Conservation (phyloP, 306 rosid genomes). For the Medicago truncatula region DNA sequence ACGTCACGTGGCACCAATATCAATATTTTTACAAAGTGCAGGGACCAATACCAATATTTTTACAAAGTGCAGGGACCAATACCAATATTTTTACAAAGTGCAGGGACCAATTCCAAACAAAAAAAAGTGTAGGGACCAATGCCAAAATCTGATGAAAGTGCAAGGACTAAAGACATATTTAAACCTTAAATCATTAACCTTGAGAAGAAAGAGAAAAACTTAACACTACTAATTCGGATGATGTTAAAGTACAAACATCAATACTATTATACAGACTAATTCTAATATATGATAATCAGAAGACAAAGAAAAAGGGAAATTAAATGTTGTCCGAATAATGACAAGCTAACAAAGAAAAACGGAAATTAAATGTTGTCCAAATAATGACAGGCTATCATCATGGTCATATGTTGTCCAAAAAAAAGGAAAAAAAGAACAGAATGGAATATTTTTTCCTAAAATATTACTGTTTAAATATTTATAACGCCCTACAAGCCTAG, state of each 20-base stretch:
- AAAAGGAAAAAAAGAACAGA: background rate
- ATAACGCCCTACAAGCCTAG: background rate
- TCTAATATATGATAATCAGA: conserved; percentile 1
- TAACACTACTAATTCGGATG: background rate
- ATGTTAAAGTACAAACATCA: background rate
- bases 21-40: too few relatives aligned
- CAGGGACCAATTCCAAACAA: too few relatives aligned
- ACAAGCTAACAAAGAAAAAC: background rate
- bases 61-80: too few relatives aligned
- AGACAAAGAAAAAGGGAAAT: background rate
- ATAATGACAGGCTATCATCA: background rate
- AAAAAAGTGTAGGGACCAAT: too few relatives aligned
- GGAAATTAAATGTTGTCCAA: background rate
- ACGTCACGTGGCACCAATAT: too few relatives aligned
- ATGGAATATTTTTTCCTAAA: background rate
- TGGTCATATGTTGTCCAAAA: background rate
- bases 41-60: too few relatives aligned
- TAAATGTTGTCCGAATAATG: background rate
- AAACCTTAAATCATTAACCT: background rate
- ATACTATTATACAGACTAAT: background rate
- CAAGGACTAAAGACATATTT: too few relatives aligned
- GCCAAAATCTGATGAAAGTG: too few relatives aligned
- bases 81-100: too few relatives aligned
- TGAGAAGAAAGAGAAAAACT: background rate
- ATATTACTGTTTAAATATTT: background rate